Base-by-base conservation (phyloP, 768 basidiomycete species). In the Amanita rimosa region DNA sequence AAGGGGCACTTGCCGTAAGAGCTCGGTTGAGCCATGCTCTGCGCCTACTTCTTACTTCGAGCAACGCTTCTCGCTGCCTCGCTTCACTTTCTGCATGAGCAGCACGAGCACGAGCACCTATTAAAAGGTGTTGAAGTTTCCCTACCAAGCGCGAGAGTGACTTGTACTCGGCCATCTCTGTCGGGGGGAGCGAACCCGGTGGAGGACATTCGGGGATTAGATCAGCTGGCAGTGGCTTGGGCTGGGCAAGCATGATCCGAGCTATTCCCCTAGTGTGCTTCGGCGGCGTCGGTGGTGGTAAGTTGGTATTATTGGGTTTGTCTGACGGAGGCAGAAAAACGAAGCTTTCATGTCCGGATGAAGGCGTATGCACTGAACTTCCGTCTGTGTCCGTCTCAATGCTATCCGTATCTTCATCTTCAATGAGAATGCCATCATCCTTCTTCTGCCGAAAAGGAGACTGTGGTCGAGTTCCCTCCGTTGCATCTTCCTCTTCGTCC, bases 11-110 rank as follows among this genome's bases (percentile, higher is more conserved):
- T 13, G 54, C 53, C 38, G 34, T 13, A 34, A 75, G 67, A 16
- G 71, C 69, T 31, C 72, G 67, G 52, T 76, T 76, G 47, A 76
- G 68, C 84, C 84, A 87, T 6, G 84, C 84, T 8, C 82, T 69
- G 26, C 85, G 70, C 34, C 76, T 70, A 29, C 76, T 74, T 53
- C 73, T 74, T 35, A 76, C 68, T 59, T 82, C 81, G 19, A 85
- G 65, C 5, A 76, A 61, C 13, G 64, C 61, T 22, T 69, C 66
- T 33, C 68, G 71, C 19, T 65, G 67, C 34, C 60, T 60, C 29
- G 66, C 58, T 55, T 67, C 74, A 51, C 62, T 67, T 43, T 62
- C 66, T 40, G 61, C 63, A 44, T 66, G 67, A 39, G 60, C 63
- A 27, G 68, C 61, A 42, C 75, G 72, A 6, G 66, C 59, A 14